phyloP scores from a whole-genome alignment of 202 grass and related monocot species.

The Saccharum hybrid region DNA sequence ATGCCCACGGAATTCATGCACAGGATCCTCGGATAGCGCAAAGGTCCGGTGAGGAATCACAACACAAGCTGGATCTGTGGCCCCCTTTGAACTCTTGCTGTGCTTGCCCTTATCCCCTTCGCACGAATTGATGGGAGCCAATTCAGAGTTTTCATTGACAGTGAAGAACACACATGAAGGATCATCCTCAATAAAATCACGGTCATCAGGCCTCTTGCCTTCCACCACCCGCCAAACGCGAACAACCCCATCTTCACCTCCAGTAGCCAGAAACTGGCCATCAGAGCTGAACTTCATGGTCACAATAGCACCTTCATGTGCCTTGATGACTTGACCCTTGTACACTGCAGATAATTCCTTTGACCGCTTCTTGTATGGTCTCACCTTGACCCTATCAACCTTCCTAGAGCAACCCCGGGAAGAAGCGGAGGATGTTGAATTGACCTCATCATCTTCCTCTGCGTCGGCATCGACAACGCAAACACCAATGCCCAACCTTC shows the following conservation, averaged over 20 bases:
- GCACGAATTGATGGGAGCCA: slow-evolving; percentile 54
- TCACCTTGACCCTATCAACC: slow-evolving; percentile 71
- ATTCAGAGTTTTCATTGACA: slow-evolving; percentile 68
- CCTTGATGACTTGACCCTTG: slow-evolving; percentile 76
- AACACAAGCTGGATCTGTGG: slow-evolving; percentile 65
- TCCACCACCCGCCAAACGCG: slow-evolving; percentile 71
- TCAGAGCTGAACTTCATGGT: slow-evolving; percentile 79
- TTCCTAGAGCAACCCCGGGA: slow-evolving; percentile 45
- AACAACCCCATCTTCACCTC: slow-evolving; percentile 82
- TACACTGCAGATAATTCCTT: slow-evolving; percentile 88
- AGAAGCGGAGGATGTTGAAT: slow-evolving; percentile 56
- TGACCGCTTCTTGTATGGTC: slow-evolving; percentile 70
- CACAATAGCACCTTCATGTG: slow-evolving; percentile 72
- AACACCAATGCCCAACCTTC: slow-evolving; percentile 62
- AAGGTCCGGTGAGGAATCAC: slow-evolving; percentile 75
- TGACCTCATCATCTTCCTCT: slow-evolving; percentile 52
- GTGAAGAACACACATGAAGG: slow-evolving; percentile 72
- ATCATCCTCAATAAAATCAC: slow-evolving; percentile 62
- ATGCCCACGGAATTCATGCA: slow-evolving; percentile 79
- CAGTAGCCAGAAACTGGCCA: slow-evolving; percentile 76
- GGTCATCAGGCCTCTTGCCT: slow-evolving; percentile 48
- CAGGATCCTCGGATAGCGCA: slow-evolving; percentile 61
- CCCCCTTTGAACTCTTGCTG: slow-evolving; percentile 50
- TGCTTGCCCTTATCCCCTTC: slow-evolving; percentile 63
- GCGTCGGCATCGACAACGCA: slow-evolving; percentile 56